Base-by-base conservation (phyloP, 106 monocot genomes). In the Apostasia ramifera region DNA sequence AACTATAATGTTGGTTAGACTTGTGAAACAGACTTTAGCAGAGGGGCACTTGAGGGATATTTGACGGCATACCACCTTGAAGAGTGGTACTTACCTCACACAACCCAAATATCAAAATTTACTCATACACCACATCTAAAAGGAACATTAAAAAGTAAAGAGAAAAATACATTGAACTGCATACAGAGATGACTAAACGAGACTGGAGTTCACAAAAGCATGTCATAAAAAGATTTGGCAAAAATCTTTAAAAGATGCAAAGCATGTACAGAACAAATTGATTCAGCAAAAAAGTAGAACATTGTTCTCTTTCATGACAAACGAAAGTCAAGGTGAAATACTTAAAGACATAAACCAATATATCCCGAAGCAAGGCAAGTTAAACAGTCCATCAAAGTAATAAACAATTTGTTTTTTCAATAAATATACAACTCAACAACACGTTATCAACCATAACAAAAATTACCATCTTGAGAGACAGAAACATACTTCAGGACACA, bases 401-500 rank as follows among this genome's bases (percentile, higher is more conserved):
- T 26, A 65, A 49, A 47, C 7, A n/a, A 1, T 47, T 41, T 44
- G 6, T 65, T 48, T 65, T 40, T 63, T 60, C 5, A 38, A 39
- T 46, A 47, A 47, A 47, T 64, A 47, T 47, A 65, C 26, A n/a
- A 65, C 12, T 47, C 43, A 49, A 65, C 2, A 14, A 65, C 48
- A 65, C n/a, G 46, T 45, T 45, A 15, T 63, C 45, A 63, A 14
- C n/a, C 2, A 46, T 13, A 63, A 8, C 9, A 2, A 53, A 68
- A 53, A 8, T 54, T 14, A 68, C 37, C 8, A 54, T 40, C 53
- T 53, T 40, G 53, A 7, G 40, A 70, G 57, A 6, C 14, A 65
- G 48, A 49, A 47, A 59, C 77, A 61, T 10, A 99, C 98, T 87
- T 93, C 87, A 67, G 98, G 98, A 46, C 83, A 75, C 40, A 99